phyloP scores from a whole-genome alignment of 2,329 filamentous ascomycete genomes.

The Orbilia oligospora region DNA sequence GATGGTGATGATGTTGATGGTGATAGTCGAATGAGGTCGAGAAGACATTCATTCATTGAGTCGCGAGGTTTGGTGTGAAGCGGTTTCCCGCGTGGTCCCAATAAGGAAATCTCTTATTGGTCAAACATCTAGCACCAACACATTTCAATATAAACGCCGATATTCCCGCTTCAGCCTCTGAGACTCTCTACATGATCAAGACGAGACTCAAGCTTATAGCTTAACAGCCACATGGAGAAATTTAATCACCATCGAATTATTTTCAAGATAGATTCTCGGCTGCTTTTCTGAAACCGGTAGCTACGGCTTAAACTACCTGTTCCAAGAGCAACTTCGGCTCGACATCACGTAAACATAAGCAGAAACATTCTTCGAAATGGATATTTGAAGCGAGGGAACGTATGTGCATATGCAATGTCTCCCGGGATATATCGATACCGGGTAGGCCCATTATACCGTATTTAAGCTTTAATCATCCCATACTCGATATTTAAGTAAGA shows the following conservation, averaged over 20 bases:
- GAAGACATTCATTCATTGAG: background rate
- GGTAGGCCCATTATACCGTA: too few relatives aligned
- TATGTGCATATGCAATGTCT: conserved; percentile 10
- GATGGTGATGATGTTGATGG: background rate
- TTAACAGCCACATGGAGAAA: background rate
- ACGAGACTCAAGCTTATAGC: too few relatives aligned
- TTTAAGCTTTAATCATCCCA: too few relatives aligned
- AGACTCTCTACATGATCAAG: too few relatives aligned
- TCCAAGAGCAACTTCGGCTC: conserved; percentile 6
- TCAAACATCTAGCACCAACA: background rate
- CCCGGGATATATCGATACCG: background rate
- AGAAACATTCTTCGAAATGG: background rate
- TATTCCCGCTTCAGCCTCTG: too few relatives aligned
- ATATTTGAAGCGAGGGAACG: background rate
- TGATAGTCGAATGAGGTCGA: conserved; percentile 17
- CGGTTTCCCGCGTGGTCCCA: background rate
- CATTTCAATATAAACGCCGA: background rate
- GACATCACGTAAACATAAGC: conserved; percentile 33
- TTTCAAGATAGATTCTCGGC: background rate
- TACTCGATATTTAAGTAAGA: too few relatives aligned
- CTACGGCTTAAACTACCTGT: background rate
- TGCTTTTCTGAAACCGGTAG: background rate
- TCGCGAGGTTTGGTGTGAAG: conserved; percentile 27
- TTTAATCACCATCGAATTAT: background rate
- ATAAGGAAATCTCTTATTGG: background rate